Percentiles rank a stretch among this genome's conserved stretches.
These are phyloP conservation scores for Stephanodiscus triporus DNA, from an alignment of 108 stramenopile species.

Conservation along the genomic window DNA sequence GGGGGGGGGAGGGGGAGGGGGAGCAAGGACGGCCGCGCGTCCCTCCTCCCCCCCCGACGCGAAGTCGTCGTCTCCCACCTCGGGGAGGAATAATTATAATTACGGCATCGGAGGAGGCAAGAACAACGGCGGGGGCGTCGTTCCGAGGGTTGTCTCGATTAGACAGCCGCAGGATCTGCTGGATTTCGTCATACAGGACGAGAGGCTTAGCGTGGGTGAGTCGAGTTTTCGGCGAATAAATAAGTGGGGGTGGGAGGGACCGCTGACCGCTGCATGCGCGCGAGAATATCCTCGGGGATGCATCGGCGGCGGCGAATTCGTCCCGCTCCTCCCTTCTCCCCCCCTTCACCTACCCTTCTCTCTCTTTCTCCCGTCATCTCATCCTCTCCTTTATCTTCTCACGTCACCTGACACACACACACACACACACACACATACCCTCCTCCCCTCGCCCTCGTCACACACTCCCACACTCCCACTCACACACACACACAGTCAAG, in stretches of 20 bases:
- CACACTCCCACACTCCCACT: conserved; percentile 5
- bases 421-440: too few relatives aligned
- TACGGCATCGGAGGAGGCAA: conserved; percentile 1
- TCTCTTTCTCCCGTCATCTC: not conserved
- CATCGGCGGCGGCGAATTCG: not conserved
- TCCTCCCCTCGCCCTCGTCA: not conserved
- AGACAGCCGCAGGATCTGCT: conserved; percentile 50
- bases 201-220: conserved; percentile 47
- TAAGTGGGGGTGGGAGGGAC: not conserved
- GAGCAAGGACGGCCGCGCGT: conserved; percentile 25
- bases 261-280: too few relatives aligned
- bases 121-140: not conserved
- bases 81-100: not conserved
- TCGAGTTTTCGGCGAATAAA: too few relatives aligned
- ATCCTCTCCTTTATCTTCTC: not conserved
- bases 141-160: conserved; percentile 28
- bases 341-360: not conserved
- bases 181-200: conserved; percentile 54
- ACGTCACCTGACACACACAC: too few relatives aligned
- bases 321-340: not conserved
- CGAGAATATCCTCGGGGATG: too few relatives aligned
- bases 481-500: conserved; percentile 23
- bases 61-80: not conserved
- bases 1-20: conserved; percentile 8
- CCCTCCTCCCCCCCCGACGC: conserved; percentile 5